These are phyloP conservation scores for Aspergillus nanangensis DNA, from an alignment of 495 filamentous ascomycete genomes.

Conservation along the genomic window DNA sequence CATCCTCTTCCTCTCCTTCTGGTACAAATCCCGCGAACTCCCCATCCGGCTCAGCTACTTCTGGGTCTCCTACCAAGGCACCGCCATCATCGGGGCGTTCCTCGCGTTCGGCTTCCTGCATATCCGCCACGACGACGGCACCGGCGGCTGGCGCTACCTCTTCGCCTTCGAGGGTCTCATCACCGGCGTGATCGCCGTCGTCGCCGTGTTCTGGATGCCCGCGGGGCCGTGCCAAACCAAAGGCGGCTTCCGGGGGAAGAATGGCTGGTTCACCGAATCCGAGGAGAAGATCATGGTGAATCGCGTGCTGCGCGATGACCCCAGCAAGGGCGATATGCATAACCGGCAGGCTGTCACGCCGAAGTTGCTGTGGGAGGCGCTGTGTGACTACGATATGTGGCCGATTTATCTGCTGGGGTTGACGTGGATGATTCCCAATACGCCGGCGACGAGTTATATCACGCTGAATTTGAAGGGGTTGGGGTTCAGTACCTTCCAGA, in stretches of 20 bases:
- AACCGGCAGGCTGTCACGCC: slow-evolving; percentile 57
- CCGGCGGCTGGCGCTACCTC: slow-evolving; percentile 69
- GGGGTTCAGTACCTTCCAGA: slow-evolving; percentile 62
- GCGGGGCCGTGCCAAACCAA: slow-evolving; percentile 68
- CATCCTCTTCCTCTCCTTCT: slow-evolving; percentile 71
- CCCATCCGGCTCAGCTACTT: slow-evolving; percentile 62
- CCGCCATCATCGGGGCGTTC: slow-evolving; percentile 63
- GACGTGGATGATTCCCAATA: slow-evolving; percentile 49
- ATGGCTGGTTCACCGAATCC: slow-evolving; percentile 67
- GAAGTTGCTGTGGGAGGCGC: slow-evolving; percentile 49
- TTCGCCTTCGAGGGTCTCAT: slow-evolving; percentile 52
- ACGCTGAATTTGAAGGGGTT: slow-evolving; percentile 55
- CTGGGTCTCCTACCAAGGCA: slow-evolving; percentile 66
- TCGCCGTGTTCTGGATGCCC: slow-evolving; percentile 65
- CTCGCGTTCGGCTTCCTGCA: slow-evolving; percentile 70
- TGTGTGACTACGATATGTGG: slow-evolving; percentile 70
- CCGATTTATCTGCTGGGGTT: slow-evolving; percentile 63
- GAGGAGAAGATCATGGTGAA: slow-evolving; percentile 71
- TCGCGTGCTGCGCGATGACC: slow-evolving; percentile 70
- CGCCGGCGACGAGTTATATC: slow-evolving; percentile 52
- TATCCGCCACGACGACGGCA: slow-evolving; percentile 53
- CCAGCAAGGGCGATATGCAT: slow-evolving; percentile 59
- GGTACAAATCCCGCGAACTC: slow-evolving; percentile 66
- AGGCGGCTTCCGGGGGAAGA: slow-evolving; percentile 62
- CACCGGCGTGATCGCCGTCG: slow-evolving; percentile 60